Evolutionary conservation across 2,329 filamentous ascomycete species (phyloP).

Genomic region (Fusarium denticulatum): DNA sequence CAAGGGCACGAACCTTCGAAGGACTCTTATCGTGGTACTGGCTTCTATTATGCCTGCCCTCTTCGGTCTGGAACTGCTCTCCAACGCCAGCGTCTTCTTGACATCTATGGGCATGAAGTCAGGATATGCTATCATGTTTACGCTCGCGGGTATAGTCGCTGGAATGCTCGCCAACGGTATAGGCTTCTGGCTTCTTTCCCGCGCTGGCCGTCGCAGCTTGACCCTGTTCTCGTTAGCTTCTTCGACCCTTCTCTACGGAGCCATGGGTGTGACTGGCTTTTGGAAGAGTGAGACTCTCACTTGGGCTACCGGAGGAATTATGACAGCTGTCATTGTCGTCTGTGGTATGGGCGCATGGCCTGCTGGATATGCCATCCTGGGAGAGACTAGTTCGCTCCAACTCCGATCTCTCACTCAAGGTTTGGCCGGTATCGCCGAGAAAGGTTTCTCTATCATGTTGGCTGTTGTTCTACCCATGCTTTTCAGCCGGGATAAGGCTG

Average conservation of each 20-base stretch:
- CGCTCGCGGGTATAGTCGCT: slow-evolving; percentile 57
- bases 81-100: slow-evolving; percentile 53
- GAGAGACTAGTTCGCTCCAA: slow-evolving; percentile 41
- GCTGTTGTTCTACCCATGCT: slow-evolving; percentile 42
- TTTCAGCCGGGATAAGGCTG: slow-evolving; percentile 45
- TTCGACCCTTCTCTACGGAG: slow-evolving; percentile 52
- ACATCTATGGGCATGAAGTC: slow-evolving; percentile 46
- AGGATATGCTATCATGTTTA: slow-evolving; percentile 52
- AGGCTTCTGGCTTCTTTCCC: slow-evolving; percentile 56
- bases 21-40: slow-evolving; percentile 52
- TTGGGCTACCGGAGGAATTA: slow-evolving; percentile 41
- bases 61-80: slow-evolving; percentile 56
- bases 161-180: slow-evolving; percentile 57
- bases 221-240: slow-evolving; percentile 48
- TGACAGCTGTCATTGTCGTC: slow-evolving; percentile 53
- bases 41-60: slow-evolving; percentile 53
- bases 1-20: slow-evolving; percentile 50
- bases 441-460: slow-evolving; percentile 47
- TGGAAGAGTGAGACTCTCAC: neutral
- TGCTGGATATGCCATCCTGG: slow-evolving; percentile 52
- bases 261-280: slow-evolving; percentile 48
- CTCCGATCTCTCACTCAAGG: slow-evolving; percentile 46
- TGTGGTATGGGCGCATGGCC: slow-evolving; percentile 56
- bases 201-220: slow-evolving; percentile 53
- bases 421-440: slow-evolving; percentile 53